Evolutionary conservation across 805 yeast species (phyloP), one percentile per base, ranked within the genome.

Genomic region (Candida odintsovae): DNA sequence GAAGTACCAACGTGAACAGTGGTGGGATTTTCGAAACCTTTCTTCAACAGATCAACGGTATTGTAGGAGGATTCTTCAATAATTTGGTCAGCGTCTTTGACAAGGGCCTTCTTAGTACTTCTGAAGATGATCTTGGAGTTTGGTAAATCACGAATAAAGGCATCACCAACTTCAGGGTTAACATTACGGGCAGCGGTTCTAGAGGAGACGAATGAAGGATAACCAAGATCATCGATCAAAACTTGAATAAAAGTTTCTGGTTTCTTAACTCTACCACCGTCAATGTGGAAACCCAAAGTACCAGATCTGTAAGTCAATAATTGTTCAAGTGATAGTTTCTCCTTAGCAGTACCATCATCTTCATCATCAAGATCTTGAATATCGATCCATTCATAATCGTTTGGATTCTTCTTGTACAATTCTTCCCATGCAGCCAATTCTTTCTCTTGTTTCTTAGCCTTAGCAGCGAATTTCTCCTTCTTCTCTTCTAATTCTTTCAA

Each of bases 131-230:
- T 52, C 41, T 64, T 69, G 33, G 90, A 82, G 59, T 84, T 73
- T 38, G 76, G 75, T 56, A 86, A 71, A 61, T 86, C 94, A 63
- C 95, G 77, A 42, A 86, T 71, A 53, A 85, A 85, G 0, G 77
- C 77, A 49, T 74, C 78, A 19, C 82, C 84, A 21, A 65, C 61
- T n/a, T 78, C 77, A 15, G 73, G 58, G 21, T 71, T 57, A 26
- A 85, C 61, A 12, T 51, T 59, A 43, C 74, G 73, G 28, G 77
- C 77, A 26, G 65, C 72, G 2, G 80, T 61, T 55, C 70, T 75
- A 11, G 76, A 62, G 1, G 86, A 68, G 8, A 72, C 70, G 47
- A 77, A 79, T 3, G 79, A 72, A 2, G 94, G 89, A 43, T 71
- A 75, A 1, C 73, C 70, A 36, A 71, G 68, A 56, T 86, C 90